Percentiles rank a stretch among this genome's conserved stretches.
phyloP scores from a whole-genome alignment of 768 basidiomycete species.

The Lyophyllum semitale region DNA sequence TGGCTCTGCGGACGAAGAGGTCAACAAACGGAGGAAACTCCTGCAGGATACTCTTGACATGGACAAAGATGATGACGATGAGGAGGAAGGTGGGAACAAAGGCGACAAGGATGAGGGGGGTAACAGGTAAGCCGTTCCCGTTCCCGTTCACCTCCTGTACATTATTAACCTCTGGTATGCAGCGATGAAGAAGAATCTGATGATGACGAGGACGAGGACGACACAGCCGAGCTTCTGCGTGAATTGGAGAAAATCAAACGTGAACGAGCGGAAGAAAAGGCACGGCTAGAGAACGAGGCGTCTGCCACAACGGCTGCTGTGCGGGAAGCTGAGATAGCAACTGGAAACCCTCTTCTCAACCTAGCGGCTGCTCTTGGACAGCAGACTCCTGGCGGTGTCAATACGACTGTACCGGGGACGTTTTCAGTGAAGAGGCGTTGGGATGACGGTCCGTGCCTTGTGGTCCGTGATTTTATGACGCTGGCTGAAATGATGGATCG shows the following conservation, averaged over 20 bases:
- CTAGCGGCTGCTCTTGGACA: constrained; percentile 90
- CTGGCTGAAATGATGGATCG: constrained; percentile 1
- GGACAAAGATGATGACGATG: constrained; percentile 89
- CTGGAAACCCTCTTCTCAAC: constrained; percentile 85
- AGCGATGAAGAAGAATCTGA: constrained; percentile 57
- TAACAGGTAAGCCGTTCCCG: constrained; percentile 43
- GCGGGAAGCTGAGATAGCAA: constrained; percentile 83
- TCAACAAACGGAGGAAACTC: constrained; percentile 83
- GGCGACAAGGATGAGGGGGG: constrained; percentile 37
- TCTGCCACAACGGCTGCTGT: constrained; percentile 57
- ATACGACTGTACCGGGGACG: constrained; percentile 75
- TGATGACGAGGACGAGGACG: constrained; percentile 75
- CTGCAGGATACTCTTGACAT: constrained; percentile 84
- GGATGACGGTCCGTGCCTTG: constrained; percentile 77
- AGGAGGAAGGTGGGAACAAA: constrained; percentile 51
- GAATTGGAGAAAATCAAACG: constrained; percentile 99
- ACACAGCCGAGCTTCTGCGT: constrained; percentile 89
- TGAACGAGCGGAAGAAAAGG: constrained; percentile 93
- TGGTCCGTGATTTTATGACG: constrained; percentile 1
- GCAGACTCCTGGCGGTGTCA: constrained; percentile 60
- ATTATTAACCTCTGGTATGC: background rate
- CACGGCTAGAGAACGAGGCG: constrained; percentile 75
- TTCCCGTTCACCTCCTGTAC: background rate
- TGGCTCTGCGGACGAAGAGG: constrained; percentile 52
- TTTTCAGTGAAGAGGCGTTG: constrained; percentile 93